These are phyloP conservation scores for Oryza coarctata DNA, from an alignment of 176 grass and related monocot species.

Conservation along the genomic window DNA sequence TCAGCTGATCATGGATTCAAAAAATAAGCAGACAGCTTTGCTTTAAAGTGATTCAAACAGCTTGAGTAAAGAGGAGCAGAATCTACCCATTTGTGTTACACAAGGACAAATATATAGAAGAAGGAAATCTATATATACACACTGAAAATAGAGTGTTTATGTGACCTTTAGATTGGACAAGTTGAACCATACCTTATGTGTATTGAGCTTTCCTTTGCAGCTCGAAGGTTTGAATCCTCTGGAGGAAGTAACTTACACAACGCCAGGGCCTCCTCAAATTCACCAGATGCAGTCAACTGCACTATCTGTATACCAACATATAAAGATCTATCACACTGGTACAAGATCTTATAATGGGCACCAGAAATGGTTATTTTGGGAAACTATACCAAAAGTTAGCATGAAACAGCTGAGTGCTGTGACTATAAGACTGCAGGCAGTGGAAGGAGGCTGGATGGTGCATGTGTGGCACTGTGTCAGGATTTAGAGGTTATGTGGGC, in stretches of 20 bases:
- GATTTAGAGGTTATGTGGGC: not conserved
- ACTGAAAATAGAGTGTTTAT: conserved; percentile 15
- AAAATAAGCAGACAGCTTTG: not conserved
- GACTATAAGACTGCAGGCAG: not conserved
- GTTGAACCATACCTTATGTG: conserved; percentile 74
- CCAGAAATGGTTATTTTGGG: not conserved
- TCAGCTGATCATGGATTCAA: conserved; percentile 1
- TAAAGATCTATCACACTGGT: too few species aligned
- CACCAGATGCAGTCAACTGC: conserved; percentile 94
- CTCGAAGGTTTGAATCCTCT: conserved; percentile 92
- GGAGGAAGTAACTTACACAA: conserved; percentile 97
- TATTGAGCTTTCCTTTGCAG: conserved; percentile 96
- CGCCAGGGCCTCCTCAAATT: conserved; percentile 95
- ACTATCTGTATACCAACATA: conserved; percentile 72
- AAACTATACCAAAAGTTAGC: not conserved
- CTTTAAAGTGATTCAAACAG: conserved; percentile 13
- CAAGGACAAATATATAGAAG: conserved; percentile 3
- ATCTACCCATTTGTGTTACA: not conserved
- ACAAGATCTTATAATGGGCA: not conserved
- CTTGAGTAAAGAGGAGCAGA: not conserved
- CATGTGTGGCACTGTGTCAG: not conserved
- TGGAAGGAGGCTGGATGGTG: not conserved
- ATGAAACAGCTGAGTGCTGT: conserved; percentile 2
- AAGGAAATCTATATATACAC: not conserved
- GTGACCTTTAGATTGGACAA: not conserved